These are phyloP conservation scores for Vitis cinerea DNA, from an alignment of 164 flowering plant species.

Conservation along the genomic window DNA sequence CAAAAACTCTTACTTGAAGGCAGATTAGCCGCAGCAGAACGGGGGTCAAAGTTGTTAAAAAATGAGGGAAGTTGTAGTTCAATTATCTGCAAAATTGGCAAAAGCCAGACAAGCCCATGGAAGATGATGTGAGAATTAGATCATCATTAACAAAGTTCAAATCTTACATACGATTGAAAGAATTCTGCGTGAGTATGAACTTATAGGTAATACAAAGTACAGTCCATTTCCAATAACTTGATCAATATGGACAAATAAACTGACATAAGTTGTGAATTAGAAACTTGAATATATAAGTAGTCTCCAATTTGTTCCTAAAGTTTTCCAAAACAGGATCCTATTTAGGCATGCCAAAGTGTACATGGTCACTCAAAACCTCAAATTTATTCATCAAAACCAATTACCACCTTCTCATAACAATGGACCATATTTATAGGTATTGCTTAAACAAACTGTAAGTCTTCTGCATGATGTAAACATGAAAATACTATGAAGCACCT, in stretches of 20 bases:
- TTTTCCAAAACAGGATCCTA: too few relatives aligned
- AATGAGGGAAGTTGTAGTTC: conserved; percentile 95
- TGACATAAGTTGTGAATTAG: background rate
- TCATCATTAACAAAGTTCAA: background rate
- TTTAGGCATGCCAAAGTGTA: too few relatives aligned
- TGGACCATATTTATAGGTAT: too few relatives aligned
- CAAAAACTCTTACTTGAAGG: conserved; percentile 65
- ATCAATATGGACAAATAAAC: background rate
- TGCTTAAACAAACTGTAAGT: too few relatives aligned
- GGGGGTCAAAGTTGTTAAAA: conserved; percentile 83
- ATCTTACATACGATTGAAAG: background rate
- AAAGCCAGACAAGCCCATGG: conserved; percentile 4
- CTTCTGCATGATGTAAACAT: too few relatives aligned
- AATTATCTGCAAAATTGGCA: conserved; percentile 51
- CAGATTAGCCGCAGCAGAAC: conserved; percentile 91
- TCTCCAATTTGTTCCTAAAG: too few relatives aligned
- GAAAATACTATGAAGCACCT: too few relatives aligned
- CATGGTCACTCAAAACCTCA: too few relatives aligned
- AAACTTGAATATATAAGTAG: too few relatives aligned
- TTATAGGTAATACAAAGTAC: background rate
- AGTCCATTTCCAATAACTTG: background rate
- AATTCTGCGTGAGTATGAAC: background rate
- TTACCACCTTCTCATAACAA: too few relatives aligned
- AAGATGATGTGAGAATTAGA: background rate
- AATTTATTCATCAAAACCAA: too few relatives aligned